These are phyloP conservation scores for Aspergillus clavatus DNA, from an alignment of 2,329 filamentous ascomycete species.

Conservation along the genomic window DNA sequence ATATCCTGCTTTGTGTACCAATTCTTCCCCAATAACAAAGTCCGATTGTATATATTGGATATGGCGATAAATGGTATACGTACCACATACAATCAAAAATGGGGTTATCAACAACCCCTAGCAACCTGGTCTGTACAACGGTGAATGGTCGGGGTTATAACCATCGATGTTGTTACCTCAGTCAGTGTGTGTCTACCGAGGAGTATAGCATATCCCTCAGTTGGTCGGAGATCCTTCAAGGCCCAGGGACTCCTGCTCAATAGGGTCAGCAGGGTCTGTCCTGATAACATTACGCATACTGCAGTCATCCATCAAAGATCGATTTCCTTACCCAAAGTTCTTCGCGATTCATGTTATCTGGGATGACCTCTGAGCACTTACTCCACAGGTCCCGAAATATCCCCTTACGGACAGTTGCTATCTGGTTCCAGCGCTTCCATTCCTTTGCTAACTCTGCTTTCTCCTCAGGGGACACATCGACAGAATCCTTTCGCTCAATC, in stretches of 20 bases:
- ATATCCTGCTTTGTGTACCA: too few relatives aligned
- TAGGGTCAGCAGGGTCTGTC: constrained; percentile 4
- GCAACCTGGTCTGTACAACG: too few relatives aligned
- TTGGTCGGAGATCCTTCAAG: constrained; percentile 31
- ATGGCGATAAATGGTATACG: too few relatives aligned
- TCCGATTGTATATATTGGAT: too few relatives aligned
- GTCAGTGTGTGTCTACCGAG: not conserved
- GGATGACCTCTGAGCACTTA: constrained; percentile 44
- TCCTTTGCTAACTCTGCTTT: constrained; percentile 43
- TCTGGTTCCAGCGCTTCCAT: constrained; percentile 42
- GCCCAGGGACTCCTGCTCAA: constrained; percentile 32
- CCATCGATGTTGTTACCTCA: not conserved
- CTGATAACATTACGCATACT: constrained; percentile 7
- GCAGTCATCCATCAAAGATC: not conserved
- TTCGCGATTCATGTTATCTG: constrained; percentile 43
- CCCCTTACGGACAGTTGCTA: constrained; percentile 41
- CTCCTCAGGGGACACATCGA: constrained; percentile 46
- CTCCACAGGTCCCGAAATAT: constrained; percentile 51
- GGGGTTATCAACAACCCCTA: too few relatives aligned
- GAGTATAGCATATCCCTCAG: constrained; percentile 10
- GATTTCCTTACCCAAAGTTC: constrained; percentile 45
- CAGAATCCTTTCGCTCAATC: constrained; percentile 37
- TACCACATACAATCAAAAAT: too few relatives aligned
- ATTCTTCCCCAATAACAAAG: too few relatives aligned
- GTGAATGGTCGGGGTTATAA: too few relatives aligned